phyloP scores from a whole-genome alignment of 768 basidiomycete genomes.

The Chiua virens region DNA sequence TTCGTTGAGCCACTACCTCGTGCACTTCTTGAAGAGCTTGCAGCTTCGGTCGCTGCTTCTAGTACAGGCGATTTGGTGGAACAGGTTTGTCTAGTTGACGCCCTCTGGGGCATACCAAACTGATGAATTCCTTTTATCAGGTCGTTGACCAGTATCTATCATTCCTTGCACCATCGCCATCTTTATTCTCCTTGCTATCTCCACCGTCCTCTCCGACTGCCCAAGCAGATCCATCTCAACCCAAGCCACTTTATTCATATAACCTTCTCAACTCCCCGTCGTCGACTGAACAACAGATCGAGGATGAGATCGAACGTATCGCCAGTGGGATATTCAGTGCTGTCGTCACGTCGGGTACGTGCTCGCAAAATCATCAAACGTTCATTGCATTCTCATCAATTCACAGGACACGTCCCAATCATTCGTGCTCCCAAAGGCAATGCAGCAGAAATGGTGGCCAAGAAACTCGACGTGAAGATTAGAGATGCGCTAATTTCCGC shows the following conservation, averaged over 20 bases:
- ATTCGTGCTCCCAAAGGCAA: conserved; percentile 95
- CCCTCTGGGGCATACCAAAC: neutral
- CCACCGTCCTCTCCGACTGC: conserved; percentile 42
- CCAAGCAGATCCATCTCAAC: conserved; percentile 35
- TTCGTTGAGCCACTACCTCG: conserved; percentile 93
- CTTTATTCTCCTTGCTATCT: conserved; percentile 87
- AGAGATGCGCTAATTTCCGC: conserved; percentile 78
- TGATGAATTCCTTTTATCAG: conserved; percentile 36
- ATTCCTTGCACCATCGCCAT: conserved; percentile 90
- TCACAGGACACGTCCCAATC: conserved; percentile 85
- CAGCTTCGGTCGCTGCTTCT: conserved; percentile 81
- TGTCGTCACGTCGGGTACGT: conserved; percentile 79
- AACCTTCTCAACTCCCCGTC: conserved; percentile 87
- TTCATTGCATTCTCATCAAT: neutral
- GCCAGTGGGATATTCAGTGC: conserved; percentile 91
- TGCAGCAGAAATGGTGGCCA: conserved; percentile 99
- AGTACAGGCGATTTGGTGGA: conserved; percentile 80
- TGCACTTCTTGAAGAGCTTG: conserved; percentile 89
- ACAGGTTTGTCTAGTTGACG: conserved; percentile 48
- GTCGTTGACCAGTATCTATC: conserved; percentile 97
- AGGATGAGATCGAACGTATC: conserved; percentile 89
- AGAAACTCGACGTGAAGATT: conserved; percentile 90
- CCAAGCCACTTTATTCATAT: conserved; percentile 63
- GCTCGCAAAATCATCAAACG: neutral
- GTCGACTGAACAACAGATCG: conserved; percentile 87